Percentiles rank a stretch among this genome's conserved stretches.
Evolutionary conservation across 192 early-diverging fungal species (phyloP).

Genomic region (Coemansia sp.): DNA sequence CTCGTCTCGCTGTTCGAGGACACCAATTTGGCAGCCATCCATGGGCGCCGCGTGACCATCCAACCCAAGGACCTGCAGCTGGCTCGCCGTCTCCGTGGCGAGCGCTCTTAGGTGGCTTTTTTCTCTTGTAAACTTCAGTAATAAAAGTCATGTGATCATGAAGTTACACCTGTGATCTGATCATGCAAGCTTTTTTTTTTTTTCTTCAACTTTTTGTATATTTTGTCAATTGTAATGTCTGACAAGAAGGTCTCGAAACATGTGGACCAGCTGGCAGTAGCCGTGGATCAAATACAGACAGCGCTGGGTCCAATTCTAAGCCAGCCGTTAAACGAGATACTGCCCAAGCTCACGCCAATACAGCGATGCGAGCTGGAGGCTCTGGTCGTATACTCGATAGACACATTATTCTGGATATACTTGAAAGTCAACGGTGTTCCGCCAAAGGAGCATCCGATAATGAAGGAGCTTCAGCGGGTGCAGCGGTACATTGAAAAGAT

Average conservation of each 20-base stretch:
- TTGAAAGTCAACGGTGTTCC: conserved; percentile 58
- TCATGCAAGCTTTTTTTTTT: conserved; percentile 1
- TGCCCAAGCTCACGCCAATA: conserved; percentile 51
- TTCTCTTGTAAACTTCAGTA: background rate
- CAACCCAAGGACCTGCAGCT: conserved; percentile 99
- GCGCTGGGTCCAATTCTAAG: conserved; percentile 32
- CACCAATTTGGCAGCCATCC: conserved; percentile 99
- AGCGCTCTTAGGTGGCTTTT: conserved; percentile 79
- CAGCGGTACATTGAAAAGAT: conserved; percentile 51
- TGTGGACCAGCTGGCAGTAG: conserved; percentile 31
- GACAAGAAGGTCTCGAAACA: conserved; percentile 34
- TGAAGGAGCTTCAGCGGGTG: conserved; percentile 55
- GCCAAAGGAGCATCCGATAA: conserved; percentile 56
- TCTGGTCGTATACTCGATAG: conserved; percentile 56
- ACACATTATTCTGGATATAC: conserved; percentile 58
- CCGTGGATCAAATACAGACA: conserved; percentile 26
- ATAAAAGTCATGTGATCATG: too few relatives aligned
- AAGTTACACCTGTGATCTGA: background rate
- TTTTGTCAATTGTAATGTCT: conserved; percentile 17
- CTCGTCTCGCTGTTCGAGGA: conserved; percentile 90
- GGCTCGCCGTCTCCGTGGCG: conserved; percentile 91
- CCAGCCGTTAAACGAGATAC: conserved; percentile 44
- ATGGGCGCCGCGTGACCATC: conserved; percentile 99
- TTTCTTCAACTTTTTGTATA: conserved; percentile 1
- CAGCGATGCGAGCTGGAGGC: conserved; percentile 59